These are phyloP conservation scores for Saccharomyces pastorianus DNA, from an alignment of 1,139 yeast species.

Conservation along the genomic window DNA sequence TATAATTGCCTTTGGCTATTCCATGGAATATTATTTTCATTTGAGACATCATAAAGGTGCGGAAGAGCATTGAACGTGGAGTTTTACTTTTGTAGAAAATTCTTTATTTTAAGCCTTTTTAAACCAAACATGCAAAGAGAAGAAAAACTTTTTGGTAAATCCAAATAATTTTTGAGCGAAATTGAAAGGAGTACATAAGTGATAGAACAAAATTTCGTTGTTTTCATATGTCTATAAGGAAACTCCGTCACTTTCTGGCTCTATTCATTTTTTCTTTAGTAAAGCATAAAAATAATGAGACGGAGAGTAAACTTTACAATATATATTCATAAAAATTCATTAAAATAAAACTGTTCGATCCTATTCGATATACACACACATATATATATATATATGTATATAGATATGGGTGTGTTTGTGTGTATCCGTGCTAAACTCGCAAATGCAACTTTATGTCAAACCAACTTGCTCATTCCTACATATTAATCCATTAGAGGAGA, in stretches of 20 bases:
- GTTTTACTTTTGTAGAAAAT: background rate
- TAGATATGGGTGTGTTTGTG: background rate
- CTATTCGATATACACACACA: background rate
- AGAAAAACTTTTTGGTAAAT: background rate
- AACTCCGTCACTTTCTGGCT: background rate
- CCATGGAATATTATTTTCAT: conserved; percentile 90
- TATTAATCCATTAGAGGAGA: background rate
- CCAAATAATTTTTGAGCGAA: background rate
- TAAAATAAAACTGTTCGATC: background rate
- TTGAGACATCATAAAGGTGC: conserved; percentile 49
- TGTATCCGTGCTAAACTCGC: background rate
- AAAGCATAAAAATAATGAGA: background rate
- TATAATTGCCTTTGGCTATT: conserved; percentile 73
- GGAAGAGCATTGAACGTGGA: conserved; percentile 17
- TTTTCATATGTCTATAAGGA: background rate
- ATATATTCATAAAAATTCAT: background rate
- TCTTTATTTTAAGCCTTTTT: background rate
- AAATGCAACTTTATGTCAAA: background rate
- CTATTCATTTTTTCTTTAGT: background rate
- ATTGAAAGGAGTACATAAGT: background rate
- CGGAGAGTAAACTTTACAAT: background rate
- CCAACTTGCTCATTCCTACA: background rate
- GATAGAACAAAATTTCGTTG: background rate
- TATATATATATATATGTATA: background rate
- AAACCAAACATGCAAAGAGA: background rate